Evolutionary conservation across 1,284 basidiomycete species (phyloP).

Genomic region (Neolentinus lepideus): DNA sequence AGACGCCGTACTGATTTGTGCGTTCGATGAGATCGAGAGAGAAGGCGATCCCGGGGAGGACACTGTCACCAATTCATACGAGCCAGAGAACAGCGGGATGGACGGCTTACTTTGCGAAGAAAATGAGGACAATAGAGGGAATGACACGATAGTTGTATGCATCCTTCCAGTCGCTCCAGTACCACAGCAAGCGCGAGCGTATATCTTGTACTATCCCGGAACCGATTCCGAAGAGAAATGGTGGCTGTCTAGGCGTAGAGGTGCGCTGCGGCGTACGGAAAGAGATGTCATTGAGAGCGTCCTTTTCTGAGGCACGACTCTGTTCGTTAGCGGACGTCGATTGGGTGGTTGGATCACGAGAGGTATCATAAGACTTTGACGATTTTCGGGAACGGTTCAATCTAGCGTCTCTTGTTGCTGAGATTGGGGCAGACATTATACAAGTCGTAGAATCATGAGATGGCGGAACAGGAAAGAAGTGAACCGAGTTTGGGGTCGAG

Average conservation of each 20-base stretch:
- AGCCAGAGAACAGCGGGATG: not conserved
- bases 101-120: constrained; percentile 66
- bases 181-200: constrained; percentile 73
- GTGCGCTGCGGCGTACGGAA: not conserved
- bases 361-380: not conserved
- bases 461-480: not conserved
- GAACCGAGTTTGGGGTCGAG: not conserved
- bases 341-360: not conserved
- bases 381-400: not conserved
- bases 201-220: constrained; percentile 77
- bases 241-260: not conserved
- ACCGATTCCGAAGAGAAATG: constrained; percentile 33
- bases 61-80: constrained; percentile 29
- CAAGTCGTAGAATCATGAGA: not conserved
- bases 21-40: constrained; percentile 92
- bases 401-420: not conserved
- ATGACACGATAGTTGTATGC: constrained; percentile 85
- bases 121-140: constrained; percentile 69
- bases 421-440: not conserved
- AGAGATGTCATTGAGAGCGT: not conserved
- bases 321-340: not conserved
- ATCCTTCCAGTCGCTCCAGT: constrained; percentile 81
- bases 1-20: constrained; percentile 83
- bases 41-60: constrained; percentile 89
- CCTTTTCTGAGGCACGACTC: not conserved